Base-by-base conservation (phyloP, 345 rosid species). In the Camelina hispida region DNA sequence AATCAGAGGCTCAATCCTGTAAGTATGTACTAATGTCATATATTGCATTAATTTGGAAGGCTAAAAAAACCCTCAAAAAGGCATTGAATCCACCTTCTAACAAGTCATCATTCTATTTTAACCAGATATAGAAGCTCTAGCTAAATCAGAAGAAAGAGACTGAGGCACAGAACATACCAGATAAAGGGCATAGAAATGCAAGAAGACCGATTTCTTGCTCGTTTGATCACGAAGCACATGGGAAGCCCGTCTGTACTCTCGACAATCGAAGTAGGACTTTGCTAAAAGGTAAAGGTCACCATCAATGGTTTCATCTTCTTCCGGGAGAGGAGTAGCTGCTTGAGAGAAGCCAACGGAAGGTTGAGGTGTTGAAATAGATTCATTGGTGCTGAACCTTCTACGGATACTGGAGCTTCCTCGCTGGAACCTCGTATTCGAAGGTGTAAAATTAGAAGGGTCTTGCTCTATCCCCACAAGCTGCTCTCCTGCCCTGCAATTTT, bases 331-430 rank as follows among this genome's bases (percentile, higher is more conserved):
- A 43, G 99, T 90, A 76, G 88, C 89, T 43, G 86, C 83, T 78
- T 87, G 91, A 0, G 94, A 84, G 53, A 90, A 83, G 28, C 96
- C 96, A 63, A 86, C 71, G 9, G 77, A 64, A 7, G 98, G 97
- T 18, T 63, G 65, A 2, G 98, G 99, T 1, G 99, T 92, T 11
- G 88, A 85, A 47, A 81, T 80, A 64, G 89, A 71, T 63, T 95
- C 98, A 69, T 77, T 88, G 56, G 98, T 90, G 58, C 94, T 84
- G 69, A 87, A 95, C 62, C 97, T 84, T 78, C 98, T 69, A 7
- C 94, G 82, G 43, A 92, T 92, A 79, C 99, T 95, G 4, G 98
- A 92, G 85, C 96, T 95, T 81, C 98, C 99, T 59, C 97, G 87
- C 80, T 95, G 98, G 81, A 95, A 95, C 69, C 99, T 80, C 10